Evolutionary conservation across 768 basidiomycete genomes (phyloP).

Genomic region (Hericium alpestre): DNA sequence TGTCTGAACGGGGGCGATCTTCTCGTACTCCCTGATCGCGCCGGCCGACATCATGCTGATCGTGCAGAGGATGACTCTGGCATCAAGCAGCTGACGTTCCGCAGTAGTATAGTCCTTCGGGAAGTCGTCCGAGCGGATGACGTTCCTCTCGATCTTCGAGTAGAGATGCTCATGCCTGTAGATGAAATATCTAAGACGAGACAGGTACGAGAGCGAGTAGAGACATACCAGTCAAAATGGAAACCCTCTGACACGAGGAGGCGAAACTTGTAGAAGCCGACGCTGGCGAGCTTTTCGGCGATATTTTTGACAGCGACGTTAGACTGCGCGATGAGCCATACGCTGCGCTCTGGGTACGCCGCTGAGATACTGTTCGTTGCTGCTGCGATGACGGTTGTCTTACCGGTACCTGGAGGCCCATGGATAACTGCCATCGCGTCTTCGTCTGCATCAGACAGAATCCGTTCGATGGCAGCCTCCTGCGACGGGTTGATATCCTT

Average conservation of each 20-base stretch:
- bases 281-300: conserved; percentile 31
- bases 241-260: conserved; percentile 36
- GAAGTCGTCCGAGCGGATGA: conserved; percentile 30
- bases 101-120: conserved; percentile 9
- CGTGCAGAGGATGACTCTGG: conserved; percentile 35
- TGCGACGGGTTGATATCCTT: conserved; percentile 20
- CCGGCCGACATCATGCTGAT: conserved; percentile 34
- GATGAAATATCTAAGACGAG: neutral
- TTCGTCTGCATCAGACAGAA: conserved; percentile 16
- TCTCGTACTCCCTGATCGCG: conserved; percentile 11
- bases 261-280: conserved; percentile 24
- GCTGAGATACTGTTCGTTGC: conserved; percentile 3
- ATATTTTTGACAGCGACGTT: conserved; percentile 46
- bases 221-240: conserved; percentile 33
- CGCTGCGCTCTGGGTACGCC: neutral
- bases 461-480: conserved; percentile 17
- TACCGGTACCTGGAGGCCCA: conserved; percentile 14
- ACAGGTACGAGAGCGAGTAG: neutral
- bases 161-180: conserved; percentile 44
- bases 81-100: conserved; percentile 18
- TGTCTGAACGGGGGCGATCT: conserved; percentile 23
- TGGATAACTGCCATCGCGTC: conserved; percentile 21
- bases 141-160: conserved; percentile 19
- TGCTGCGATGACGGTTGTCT: conserved; percentile 16
- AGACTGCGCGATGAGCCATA: conserved; percentile 37